Base-by-base conservation (phyloP, 108 stramenopile species). In the Schizochytrium sp. region DNA sequence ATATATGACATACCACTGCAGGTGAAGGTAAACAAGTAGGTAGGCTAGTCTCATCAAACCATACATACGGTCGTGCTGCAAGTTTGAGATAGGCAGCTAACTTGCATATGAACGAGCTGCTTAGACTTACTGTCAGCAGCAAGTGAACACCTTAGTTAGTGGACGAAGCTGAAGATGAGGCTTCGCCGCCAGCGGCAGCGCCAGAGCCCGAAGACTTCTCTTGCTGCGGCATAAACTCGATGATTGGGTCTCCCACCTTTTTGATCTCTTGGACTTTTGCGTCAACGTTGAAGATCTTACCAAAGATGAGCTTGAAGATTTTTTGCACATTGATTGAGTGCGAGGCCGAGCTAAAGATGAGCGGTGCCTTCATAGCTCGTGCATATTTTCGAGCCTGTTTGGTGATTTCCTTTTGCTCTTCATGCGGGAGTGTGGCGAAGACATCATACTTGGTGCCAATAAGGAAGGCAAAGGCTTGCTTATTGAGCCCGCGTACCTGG, bases 391-490 rank as follows among this genome's bases (percentile, higher is more conserved):
- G 92, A 40, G 94, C 94, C 72, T 93, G 89, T 46, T 15, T 45
- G 90, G 72, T 94, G 90, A 87, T 92, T 40, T 94, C 92, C 61
- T 90, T 91, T 46, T 92, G 92, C 53, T 94, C 93, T 28, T 93
- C 93, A 12, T 91, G 57, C 40, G 91, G 92, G 58, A 93, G 91
- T 3, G 93, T 92, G 45, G 88, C 89, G 89, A 92, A 94, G 45
- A 93, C 46, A 57, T 94, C 94, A 88, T 92, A 94, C 93, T 94
- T 94, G 1, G 94, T 94, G 57, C 94, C 94, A 44, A 94, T 93
- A 19, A 94, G 88, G 46, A 94, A 92, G 7, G 94, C 93, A 50
- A 90, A 87, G 40, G 93, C 93, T 72, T 91, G 92, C n/a, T 88
- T 72, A 90, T 92, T 93, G 55, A 93, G 88, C 15, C 90, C 92